phyloP scores from a whole-genome alignment of 441 rosid species.

The Daphne laureola region DNA sequence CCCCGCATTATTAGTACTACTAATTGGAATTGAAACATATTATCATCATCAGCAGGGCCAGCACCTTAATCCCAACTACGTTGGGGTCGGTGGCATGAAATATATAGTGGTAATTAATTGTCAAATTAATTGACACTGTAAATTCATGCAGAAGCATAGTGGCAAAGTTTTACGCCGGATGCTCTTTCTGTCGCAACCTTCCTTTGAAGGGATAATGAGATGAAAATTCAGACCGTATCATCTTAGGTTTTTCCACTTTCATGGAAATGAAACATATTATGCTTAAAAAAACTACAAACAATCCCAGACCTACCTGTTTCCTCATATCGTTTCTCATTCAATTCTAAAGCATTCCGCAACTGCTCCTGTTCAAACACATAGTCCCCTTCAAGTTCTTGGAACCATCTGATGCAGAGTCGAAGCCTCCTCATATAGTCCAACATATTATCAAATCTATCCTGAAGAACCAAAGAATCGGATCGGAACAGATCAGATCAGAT shows the following conservation, averaged over 20 bases:
- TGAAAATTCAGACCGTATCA: no score
- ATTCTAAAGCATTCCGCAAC: slow-evolving; percentile 39
- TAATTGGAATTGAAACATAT: background rate
- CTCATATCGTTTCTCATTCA: slow-evolving; percentile 42
- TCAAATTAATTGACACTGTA: no score
- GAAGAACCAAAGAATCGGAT: slow-evolving; percentile 16
- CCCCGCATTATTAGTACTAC: background rate
- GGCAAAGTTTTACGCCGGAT: no score
- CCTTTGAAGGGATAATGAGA: no score
- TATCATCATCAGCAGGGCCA: no score
- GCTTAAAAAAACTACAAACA: background rate
- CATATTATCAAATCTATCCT: slow-evolving; percentile 70
- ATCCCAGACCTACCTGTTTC: slow-evolving; percentile 37
- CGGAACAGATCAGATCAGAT: no score
- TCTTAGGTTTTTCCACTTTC: no score
- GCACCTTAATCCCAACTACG: no score
- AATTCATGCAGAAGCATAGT: no score
- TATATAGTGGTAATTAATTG: no score
- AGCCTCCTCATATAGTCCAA: slow-evolving; percentile 56
- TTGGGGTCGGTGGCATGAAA: no score
- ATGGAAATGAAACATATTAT: background rate
- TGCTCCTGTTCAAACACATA: slow-evolving; percentile 57
- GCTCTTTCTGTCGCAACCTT: no score
- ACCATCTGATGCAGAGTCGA: slow-evolving; percentile 64
- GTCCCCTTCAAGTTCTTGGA: slow-evolving; percentile 61